Base-by-base conservation (phyloP, 2,329 filamentous ascomycete genomes). In the Septoria linicola region DNA sequence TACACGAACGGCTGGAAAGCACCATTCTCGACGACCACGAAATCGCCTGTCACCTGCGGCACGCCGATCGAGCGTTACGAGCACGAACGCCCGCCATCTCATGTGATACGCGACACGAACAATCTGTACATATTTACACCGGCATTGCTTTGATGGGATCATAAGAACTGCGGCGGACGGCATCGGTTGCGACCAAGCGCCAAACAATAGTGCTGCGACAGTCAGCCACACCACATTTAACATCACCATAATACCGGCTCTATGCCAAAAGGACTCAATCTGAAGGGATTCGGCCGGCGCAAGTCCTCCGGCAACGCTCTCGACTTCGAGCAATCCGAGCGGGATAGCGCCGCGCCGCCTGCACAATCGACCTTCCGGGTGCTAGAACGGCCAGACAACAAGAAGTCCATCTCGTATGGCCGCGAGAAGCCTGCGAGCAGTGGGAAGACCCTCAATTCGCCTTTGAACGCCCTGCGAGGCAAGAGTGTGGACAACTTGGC, bases 271-370 rank as follows among this genome's bases (percentile, higher is more conserved):
- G 57, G 57, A 65, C 80, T 80, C 66, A 68, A 78, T 41, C 75
- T 78, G 44, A 80, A 79, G 59, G 57, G 57, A 53, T 80, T 80
- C 62, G 67, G 68, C 58, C 73, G 77, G 62, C 75, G 78, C 59
- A 80, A 80, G 67, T 80, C 77, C 52, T 76, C 77, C 54, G 77
- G 75, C 41, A 78, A 79, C 69, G 73, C 70, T 44, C 66, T 80
- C 55, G 78, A 80, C 47, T 41, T 62, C 23, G 57, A 59, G 39
- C 39, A 31, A 11, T 21, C 35, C 52, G 40, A 52, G 41, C 51
- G 45, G 31, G 78, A 80, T 41, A 20, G 58, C 21, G 55, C 59
- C 13, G 46, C 48, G 19, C 42, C 55, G 32, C 19, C 54, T 19
- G 41, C 58, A 19, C 44, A 46, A 25, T 66, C 75, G 17, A 78